Evolutionary conservation across 495 filamentous ascomycete species (phyloP), one percentile per base, ranked within the genome.

Genomic region (Pyrenula aspistea): DNA sequence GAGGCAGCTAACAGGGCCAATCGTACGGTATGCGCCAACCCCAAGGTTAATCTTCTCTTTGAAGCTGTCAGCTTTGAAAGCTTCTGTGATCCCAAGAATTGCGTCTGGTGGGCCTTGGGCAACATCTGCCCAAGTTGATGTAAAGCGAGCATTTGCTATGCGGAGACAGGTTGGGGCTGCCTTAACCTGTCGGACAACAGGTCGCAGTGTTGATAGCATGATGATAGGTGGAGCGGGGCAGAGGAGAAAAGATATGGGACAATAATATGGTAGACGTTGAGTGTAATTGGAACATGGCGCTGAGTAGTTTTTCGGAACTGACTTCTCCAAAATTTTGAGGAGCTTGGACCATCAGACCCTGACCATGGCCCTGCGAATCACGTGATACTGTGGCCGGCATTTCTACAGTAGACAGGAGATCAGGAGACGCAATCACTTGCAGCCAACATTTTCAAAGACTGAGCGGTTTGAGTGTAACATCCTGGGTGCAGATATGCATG

Each of bases 11-110:
- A 23, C 2, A 53, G 25, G 56, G 22, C 20, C 22, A 12, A 52
- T 56, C 66, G n/a, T 71, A 80, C 77, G 77, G 70, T 80, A 80
- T 54, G 68, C 72, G 54, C 69, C 74, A 71, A 76, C 81, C 84
- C 90, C 91, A 55, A 98, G 80, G 76, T 96, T 97, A 78, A 97
- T 96, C 83, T 98, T 98, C 73, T 92, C 79, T 55, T 83, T 73
- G 72, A 93, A 89, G 60, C 73, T 78, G 67, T 98, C 92, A 66
- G 91, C 89, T 81, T 97, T 98, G 87, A 93, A 98, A 53, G 93
- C 93, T 76, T 98, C 93, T 54, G 93, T 97, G 76, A 98, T 94
- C 76, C 92, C 92, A 81, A 91, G 80, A 73, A 92, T 91, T 51
- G 86, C 87, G 86, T 92, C 74, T 63, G 91, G 91, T 77, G 91